A percentile compares a stretch with the other conserved stretches of the same genome.
phyloP scores from a whole-genome alignment of 768 basidiomycete genomes.

The Cubamyces sp. region DNA sequence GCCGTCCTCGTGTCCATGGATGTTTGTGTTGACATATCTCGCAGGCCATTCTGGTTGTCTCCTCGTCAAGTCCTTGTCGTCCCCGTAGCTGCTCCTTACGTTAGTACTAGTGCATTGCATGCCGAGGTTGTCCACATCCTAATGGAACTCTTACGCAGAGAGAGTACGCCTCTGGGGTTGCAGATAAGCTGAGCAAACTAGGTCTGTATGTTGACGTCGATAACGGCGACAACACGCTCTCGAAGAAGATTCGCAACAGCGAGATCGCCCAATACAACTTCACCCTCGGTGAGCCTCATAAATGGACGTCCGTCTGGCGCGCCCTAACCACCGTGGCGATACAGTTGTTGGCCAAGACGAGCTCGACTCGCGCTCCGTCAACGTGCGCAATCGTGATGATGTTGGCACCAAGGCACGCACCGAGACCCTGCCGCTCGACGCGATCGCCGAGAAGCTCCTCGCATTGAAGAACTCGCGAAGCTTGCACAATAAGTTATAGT shows the following conservation, averaged over 20 bases:
- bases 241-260: conserved; percentile 97
- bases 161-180: conserved; percentile 87
- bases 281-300: conserved; percentile 73
- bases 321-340: background rate
- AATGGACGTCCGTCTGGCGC: background rate
- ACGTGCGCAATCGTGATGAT: conserved; percentile 95
- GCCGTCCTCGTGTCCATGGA: background rate
- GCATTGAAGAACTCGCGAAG: conserved; percentile 65
- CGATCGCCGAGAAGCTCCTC: conserved; percentile 69
- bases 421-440: conserved; percentile 74
- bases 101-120: too few relatives aligned
- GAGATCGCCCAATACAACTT: conserved; percentile 99
- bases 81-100: too few relatives aligned
- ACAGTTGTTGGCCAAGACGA: conserved; percentile 96
- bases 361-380: conserved; percentile 83
- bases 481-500: conserved; percentile 53
- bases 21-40: background rate
- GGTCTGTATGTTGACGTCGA: conserved; percentile 93
- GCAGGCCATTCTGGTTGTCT: conserved; percentile 46
- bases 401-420: conserved; percentile 82
- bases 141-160: conserved; percentile 50
- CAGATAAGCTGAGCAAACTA: conserved; percentile 61
- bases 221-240: conserved; percentile 87
- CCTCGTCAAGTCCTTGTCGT: too few relatives aligned
- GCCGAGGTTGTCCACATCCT: too few relatives aligned